Evolutionary conservation across 495 filamentous ascomycete genomes (phyloP).

Genomic region (Ascodesmis nigricans): DNA sequence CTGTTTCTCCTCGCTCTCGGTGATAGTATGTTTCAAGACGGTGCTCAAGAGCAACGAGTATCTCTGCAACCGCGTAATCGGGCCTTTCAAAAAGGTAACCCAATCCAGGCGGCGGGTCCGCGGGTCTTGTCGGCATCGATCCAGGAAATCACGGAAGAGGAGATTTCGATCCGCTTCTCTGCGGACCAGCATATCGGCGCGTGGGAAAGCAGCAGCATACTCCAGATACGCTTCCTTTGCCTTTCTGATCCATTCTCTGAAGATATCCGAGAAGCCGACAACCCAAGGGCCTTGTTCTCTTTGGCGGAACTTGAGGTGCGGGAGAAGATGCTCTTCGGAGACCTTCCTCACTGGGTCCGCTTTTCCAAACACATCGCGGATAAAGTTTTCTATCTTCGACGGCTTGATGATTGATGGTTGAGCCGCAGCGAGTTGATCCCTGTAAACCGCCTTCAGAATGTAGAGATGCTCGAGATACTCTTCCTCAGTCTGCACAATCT

Average conservation of each 20-base stretch:
- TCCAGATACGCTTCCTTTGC: conserved; percentile 74
- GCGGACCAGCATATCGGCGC: conserved; percentile 59
- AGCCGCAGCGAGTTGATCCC: conserved; percentile 51
- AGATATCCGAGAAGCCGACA: conserved; percentile 85
- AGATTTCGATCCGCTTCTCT: conserved; percentile 70
- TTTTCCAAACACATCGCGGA: conserved; percentile 71
- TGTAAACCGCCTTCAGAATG: conserved; percentile 62
- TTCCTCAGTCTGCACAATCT: conserved; percentile 88
- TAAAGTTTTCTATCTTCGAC: conserved; percentile 51
- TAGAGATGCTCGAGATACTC: conserved; percentile 70
- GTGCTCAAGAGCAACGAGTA: conserved; percentile 68
- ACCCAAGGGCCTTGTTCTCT: conserved; percentile 93
- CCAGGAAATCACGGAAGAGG: conserved; percentile 67
- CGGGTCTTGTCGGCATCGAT: conserved; percentile 54
- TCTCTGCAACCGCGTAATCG: conserved; percentile 79
- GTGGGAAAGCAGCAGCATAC: conserved; percentile 72
- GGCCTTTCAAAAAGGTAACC: conserved; percentile 83
- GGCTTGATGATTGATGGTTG: conserved; percentile 64
- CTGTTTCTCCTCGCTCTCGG: conserved; percentile 72
- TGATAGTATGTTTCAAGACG: conserved; percentile 60
- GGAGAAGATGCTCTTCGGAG: conserved; percentile 82
- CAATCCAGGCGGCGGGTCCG: conserved; percentile 71
- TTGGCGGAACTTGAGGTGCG: conserved; percentile 92
- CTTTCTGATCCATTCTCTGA: conserved; percentile 96
- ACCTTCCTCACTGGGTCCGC: conserved; percentile 73